Conservation (phyloP, 2,329 filamentous ascomycete species). For the Arthrobotrys musiformis region DNA sequence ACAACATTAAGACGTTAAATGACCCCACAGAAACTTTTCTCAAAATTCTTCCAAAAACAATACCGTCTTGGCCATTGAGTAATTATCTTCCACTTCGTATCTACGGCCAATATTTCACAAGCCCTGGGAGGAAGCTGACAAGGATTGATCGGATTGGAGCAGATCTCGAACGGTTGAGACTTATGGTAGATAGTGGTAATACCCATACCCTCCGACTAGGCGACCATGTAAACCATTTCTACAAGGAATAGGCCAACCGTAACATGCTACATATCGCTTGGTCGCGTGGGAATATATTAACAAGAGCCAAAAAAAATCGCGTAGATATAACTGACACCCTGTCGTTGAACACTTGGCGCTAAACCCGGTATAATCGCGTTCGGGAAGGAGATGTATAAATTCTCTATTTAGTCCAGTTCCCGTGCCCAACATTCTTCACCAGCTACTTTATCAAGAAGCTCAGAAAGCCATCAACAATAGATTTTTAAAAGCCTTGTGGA, state of each 20-base stretch:
- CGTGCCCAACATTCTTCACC: background rate
- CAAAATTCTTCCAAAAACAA: no score
- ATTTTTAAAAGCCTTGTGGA: background rate
- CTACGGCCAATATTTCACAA: background rate
- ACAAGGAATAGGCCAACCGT: background rate
- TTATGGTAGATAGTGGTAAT: constrained; percentile 9
- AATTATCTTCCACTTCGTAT: background rate
- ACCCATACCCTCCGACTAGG: background rate
- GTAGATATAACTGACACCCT: background rate
- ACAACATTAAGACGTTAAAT: background rate
- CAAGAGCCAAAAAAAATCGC: background rate
- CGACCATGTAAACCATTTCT: background rate
- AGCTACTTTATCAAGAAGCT: constrained; percentile 19
- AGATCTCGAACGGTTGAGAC: no score
- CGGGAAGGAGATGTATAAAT: background rate
- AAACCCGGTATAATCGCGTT: constrained; percentile 5
- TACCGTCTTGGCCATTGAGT: constrained; percentile 8
- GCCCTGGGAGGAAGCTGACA: background rate
- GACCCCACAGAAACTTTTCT: background rate
- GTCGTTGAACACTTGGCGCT: background rate
- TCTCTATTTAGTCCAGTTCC: background rate
- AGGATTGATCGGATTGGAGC: background rate
- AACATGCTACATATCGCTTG: background rate
- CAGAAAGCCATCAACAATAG: no score
- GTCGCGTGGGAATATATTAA: background rate